Evolutionary conservation across 257 asterid species (phyloP).

Genomic region (Lycium ferocissimum): DNA sequence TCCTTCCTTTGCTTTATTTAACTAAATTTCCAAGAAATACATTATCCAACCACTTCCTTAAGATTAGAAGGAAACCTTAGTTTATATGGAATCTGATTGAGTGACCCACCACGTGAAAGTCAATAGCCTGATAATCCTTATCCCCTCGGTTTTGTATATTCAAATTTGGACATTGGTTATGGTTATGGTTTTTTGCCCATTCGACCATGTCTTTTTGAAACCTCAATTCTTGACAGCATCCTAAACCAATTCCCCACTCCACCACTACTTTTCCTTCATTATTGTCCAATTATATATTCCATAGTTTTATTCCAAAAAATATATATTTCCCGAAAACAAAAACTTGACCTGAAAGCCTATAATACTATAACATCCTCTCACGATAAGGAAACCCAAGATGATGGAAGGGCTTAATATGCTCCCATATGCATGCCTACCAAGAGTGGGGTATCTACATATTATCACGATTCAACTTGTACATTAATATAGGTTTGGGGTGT

Average conservation of each 20-base stretch:
- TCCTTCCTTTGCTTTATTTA: too few relatives aligned
- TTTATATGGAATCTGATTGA: not conserved
- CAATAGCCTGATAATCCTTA: slow-evolving; percentile 15
- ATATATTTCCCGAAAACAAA: not conserved
- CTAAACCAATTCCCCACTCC: not conserved
- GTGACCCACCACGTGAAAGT: slow-evolving; percentile 32
- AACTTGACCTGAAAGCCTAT: not conserved
- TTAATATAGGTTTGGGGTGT: not conserved
- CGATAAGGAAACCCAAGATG: not conserved
- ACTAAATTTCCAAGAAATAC: not conserved
- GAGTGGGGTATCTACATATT: not conserved
- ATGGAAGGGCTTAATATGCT: not conserved
- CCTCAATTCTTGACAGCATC: slow-evolving; percentile 27
- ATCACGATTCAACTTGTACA: not conserved
- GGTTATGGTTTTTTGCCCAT: slow-evolving; percentile 20
- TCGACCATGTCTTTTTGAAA: slow-evolving; percentile 3
- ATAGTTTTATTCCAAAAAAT: not conserved
- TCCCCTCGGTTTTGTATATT: slow-evolving; percentile 20
- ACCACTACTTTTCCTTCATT: slow-evolving; percentile 9
- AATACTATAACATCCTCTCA: not conserved
- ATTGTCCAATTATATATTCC: slow-evolving; percentile 6
- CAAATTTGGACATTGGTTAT: slow-evolving; percentile 13
- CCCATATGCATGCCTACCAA: not conserved
- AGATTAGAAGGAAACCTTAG: not conserved
- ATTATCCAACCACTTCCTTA: not conserved